These are phyloP conservation scores for Malus fusca DNA, from an alignment of 306 rosid genomes.

Conservation along the genomic window DNA sequence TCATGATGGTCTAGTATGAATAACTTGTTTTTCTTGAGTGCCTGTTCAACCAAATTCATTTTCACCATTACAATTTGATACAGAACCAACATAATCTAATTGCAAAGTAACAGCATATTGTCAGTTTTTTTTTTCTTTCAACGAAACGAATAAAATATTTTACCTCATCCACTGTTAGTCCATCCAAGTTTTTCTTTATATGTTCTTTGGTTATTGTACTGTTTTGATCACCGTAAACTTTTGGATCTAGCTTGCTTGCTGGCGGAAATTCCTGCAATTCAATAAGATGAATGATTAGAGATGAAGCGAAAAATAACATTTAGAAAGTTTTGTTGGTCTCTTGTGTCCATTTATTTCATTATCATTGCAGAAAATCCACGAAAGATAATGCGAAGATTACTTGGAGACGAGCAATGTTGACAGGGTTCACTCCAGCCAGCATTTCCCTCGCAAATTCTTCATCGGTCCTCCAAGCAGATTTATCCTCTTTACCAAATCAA, in stretches of 20 bases:
- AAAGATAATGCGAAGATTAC: slow-evolving; percentile 22
- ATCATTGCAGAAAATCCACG: background rate
- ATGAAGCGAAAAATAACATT: background rate
- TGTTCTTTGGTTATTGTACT: slow-evolving; percentile 43
- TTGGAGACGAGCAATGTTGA: slow-evolving; percentile 40
- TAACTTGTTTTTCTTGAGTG: slow-evolving; percentile 39
- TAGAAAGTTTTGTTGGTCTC: background rate
- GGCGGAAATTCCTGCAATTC: slow-evolving; percentile 63
- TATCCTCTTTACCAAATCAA: slow-evolving; percentile 36
- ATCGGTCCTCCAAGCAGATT: slow-evolving; percentile 67
- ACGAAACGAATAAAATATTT: background rate
- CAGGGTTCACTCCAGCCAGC: slow-evolving; percentile 73
- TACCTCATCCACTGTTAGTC: slow-evolving; percentile 51
- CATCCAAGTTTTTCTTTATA: slow-evolving; percentile 41
- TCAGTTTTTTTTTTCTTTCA: background rate
- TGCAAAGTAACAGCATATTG: background rate
- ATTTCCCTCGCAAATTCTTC: slow-evolving; percentile 74
- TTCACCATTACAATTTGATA: background rate
- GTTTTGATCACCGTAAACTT: slow-evolving; percentile 49
- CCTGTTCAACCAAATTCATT: slow-evolving; percentile 28
- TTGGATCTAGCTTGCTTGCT: slow-evolving; percentile 48
- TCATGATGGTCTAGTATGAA: slow-evolving; percentile 70
- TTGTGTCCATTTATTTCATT: background rate
- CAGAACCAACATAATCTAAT: background rate
- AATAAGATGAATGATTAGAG: background rate